A percentile compares a stretch with the other conserved stretches of the same genome.
phyloP scores from a whole-genome alignment of 139 green algal species.

The Tetratostichococcus sp. region DNA sequence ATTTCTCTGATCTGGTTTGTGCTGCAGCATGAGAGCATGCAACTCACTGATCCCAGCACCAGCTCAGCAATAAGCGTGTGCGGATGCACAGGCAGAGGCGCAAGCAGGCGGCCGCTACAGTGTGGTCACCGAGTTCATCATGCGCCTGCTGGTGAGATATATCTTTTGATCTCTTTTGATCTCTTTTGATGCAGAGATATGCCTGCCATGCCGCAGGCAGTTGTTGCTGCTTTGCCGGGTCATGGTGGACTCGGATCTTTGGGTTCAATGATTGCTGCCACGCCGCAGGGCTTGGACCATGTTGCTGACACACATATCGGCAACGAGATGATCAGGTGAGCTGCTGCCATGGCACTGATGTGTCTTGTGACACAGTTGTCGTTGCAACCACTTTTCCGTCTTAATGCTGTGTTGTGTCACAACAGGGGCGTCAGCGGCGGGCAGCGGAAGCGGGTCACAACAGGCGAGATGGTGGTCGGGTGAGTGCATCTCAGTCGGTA shows the following conservation, averaged over 20 bases:
- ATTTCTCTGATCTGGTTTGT: too few relatives aligned
- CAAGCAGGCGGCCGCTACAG: not conserved
- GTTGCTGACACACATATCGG: conserved; percentile 68
- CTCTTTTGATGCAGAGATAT: too few relatives aligned
- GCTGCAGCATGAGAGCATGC: too few relatives aligned
- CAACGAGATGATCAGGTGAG: conserved; percentile 47
- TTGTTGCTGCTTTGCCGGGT: too few relatives aligned
- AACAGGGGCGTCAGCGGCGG: conserved; percentile 65
- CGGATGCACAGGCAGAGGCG: not conserved
- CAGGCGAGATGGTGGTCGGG: conserved; percentile 27
- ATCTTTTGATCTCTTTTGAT: not conserved
- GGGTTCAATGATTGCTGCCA: not conserved
- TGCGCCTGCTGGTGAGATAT: not conserved
- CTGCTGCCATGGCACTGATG: too few relatives aligned
- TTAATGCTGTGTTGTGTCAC: too few relatives aligned
- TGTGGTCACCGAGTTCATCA: not conserved
- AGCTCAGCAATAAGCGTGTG: too few relatives aligned
- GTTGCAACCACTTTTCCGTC: too few relatives aligned
- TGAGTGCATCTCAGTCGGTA: not conserved
- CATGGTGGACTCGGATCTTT: not conserved
- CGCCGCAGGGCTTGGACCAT: conserved; percentile 21
- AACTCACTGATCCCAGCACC: too few relatives aligned
- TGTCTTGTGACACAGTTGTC: too few relatives aligned
- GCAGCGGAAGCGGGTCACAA: conserved; percentile 72
- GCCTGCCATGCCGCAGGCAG: too few relatives aligned